A percentile compares a stretch with the other conserved stretches of the same genome.
These are phyloP conservation scores for Eucalyptus leucophloia DNA, from an alignment of 345 rosid genomes.

Conservation along the genomic window DNA sequence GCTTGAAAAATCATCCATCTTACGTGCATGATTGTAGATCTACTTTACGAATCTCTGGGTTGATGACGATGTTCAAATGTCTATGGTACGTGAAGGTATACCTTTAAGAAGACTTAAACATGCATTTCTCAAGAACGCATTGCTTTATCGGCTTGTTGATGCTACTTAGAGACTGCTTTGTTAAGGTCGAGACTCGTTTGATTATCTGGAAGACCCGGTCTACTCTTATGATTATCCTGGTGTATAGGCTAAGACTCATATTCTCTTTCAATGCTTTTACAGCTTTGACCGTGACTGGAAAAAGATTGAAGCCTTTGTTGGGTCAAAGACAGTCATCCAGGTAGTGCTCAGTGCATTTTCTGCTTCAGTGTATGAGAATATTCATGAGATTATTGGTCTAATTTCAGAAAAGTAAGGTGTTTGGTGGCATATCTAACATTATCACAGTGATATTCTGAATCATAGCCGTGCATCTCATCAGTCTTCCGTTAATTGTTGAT, in stretches of 20 bases:
- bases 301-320: conserved; percentile 83
- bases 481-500: background rate
- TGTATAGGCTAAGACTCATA: background rate
- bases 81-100: background rate
- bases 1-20: background rate
- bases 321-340: conserved; percentile 89
- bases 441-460: background rate
- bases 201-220: background rate
- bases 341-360: conserved; percentile 1
- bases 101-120: background rate
- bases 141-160: background rate
- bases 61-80: background rate
- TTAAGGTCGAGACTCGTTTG: background rate
- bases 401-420: background rate
- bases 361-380: background rate
- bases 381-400: background rate
- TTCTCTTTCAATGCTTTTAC: background rate
- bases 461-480: background rate
- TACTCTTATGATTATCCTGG: background rate
- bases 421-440: background rate
- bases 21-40: background rate
- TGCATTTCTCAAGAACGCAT: background rate
- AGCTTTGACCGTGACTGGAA: conserved; percentile 96
- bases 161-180: background rate
- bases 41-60: background rate